Percentiles rank a stretch among this genome's conserved stretches.
These are phyloP conservation scores for Metschnikowia rubicola DNA, from an alignment of 805 yeast genomes.

Conservation along the genomic window DNA sequence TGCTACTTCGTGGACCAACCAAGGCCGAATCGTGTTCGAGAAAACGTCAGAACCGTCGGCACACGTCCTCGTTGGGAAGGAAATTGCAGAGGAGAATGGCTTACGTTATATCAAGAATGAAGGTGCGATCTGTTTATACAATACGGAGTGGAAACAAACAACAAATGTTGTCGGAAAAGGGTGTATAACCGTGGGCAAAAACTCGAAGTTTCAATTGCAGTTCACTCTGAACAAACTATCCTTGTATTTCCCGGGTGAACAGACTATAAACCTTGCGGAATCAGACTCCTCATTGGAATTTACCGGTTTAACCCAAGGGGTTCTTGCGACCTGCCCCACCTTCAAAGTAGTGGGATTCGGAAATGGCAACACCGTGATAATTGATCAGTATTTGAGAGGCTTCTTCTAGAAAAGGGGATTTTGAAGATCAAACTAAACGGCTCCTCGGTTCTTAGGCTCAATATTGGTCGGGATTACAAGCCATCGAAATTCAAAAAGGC, in stretches of 20 bases:
- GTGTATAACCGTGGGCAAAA: constrained; percentile 15
- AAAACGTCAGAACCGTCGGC: background rate
- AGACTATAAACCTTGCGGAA: constrained; percentile 4
- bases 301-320: constrained; percentile 1
- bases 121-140: constrained; percentile 27
- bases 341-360: constrained; percentile 10
- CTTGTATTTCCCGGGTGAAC: background rate
- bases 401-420: constrained; percentile 7
- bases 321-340: background rate
- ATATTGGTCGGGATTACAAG: constrained; percentile 7
- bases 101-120: constrained; percentile 18
- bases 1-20: constrained; percentile 3
- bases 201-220: constrained; percentile 2
- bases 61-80: background rate
- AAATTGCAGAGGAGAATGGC: background rate
- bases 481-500: background rate
- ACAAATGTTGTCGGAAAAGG: constrained; percentile 25
- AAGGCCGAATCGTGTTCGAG: constrained; percentile 6
- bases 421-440: constrained; percentile 4
- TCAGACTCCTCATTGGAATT: background rate
- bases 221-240: background rate
- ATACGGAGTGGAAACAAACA: constrained; percentile 21
- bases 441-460: background rate
- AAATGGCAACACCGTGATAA: constrained; percentile 1
- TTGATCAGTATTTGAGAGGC: constrained; percentile 1